Base-by-base conservation (phyloP, 148 eudicot genomes). In the Cornus kousa region DNA sequence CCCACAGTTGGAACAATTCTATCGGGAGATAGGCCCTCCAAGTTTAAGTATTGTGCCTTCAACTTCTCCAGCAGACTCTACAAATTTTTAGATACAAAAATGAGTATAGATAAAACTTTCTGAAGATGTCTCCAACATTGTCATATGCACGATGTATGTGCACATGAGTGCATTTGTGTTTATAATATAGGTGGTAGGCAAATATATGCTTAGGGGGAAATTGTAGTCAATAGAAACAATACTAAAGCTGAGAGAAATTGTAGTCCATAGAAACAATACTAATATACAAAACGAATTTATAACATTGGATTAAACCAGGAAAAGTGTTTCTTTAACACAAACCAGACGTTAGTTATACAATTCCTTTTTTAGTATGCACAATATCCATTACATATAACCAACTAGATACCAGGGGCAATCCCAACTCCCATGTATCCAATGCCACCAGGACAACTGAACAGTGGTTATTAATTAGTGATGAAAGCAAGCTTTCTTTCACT, bases 1-100 rank as follows among this genome's bases (percentile, higher is more conserved):
- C 99, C 99, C 70, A 95, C 99, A 24, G 99, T 95, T 39, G 99
- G 99, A 77, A 95, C 99, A 82, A 96, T 96, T 80, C 95, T 91
- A 82, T 96, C 99, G 55, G 91, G 99, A 70, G 98, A 91, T 74
- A 96, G 89, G 70, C 95, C 95, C 91, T 93, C 98, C 88, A 90
- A 76, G 66, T 92, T 96, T 79, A 92, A 91, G 85, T 89, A 96
- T 46, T 91, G 87, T 68, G 94, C 90, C 84, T 93, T 96, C 89
- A 96, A 78, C 87, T 96, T 96, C 83, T 96, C 99, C 74, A 96
- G 84, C 80, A 94, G 87, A 64, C 94, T 89, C 99, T 96, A 85
- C 80, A 84, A 77, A 74, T 79, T 10, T 0, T 12, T 4, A 72
- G 23, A 73, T 11, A 46, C 7, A n/a, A 64, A 28, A 19, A 62